Evolutionary conservation across 2,329 filamentous ascomycete species (phyloP).

Genomic region (Zalaria obscura): DNA sequence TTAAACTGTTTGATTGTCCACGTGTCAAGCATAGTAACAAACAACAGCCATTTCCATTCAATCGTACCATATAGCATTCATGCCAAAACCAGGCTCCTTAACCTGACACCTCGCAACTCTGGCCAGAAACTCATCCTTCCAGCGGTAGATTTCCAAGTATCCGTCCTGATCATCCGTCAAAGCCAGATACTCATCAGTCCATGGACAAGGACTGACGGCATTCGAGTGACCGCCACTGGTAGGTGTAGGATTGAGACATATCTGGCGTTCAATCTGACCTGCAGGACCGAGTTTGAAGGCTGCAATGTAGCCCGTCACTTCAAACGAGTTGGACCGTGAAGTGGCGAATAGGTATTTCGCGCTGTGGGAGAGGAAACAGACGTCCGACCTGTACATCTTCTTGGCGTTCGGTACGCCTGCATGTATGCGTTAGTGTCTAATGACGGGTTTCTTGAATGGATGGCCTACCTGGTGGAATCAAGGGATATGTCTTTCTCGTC

Average conservation of each 20-base stretch:
- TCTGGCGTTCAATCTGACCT: constrained; percentile 62
- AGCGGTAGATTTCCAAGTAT: constrained; percentile 77
- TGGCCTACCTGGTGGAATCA: constrained; percentile 61
- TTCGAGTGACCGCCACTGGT: constrained; percentile 83
- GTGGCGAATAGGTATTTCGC: constrained; percentile 72
- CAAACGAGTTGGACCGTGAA: constrained; percentile 61
- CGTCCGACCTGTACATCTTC: constrained; percentile 70
- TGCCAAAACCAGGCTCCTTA: constrained; percentile 78
- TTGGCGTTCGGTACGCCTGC: background rate
- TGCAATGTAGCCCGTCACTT: constrained; percentile 68
- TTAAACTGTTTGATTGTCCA: too few relatives aligned
- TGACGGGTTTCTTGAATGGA: background rate
- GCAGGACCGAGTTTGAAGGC: constrained; percentile 57
- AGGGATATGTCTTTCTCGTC: constrained; percentile 60
- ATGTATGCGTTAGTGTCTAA: background rate
- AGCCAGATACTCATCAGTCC: constrained; percentile 80
- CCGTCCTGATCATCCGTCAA: constrained; percentile 81
- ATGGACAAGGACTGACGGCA: constrained; percentile 70
- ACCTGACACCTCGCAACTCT: constrained; percentile 65
- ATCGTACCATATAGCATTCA: constrained; percentile 96
- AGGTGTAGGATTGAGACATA: constrained; percentile 70
- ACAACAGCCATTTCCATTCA: constrained; percentile 18
- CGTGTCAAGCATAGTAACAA: too few relatives aligned
- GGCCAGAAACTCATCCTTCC: constrained; percentile 67
- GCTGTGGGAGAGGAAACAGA: constrained; percentile 57